Evolutionary conservation across 345 rosid genomes (phyloP), one percentile per base, ranked within the genome.

Genomic region (Cardamine chenopodiifolia): DNA sequence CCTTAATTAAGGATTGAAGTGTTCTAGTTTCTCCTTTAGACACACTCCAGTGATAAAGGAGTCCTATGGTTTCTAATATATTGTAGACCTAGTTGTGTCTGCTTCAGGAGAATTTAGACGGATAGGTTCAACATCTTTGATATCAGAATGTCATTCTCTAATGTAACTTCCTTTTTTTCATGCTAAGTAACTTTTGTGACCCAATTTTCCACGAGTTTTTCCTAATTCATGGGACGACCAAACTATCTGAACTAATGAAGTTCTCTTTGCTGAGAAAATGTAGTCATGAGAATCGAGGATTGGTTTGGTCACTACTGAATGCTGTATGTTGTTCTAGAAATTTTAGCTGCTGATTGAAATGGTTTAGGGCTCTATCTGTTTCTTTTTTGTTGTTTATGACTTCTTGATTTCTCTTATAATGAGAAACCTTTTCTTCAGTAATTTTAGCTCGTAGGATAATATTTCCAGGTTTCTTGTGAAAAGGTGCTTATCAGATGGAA

Each of bases 401-500:
- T 25, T 55, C 18, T 19, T 56, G 28, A 4, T 26, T 17, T 25
- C 37, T 67, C 22, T 52, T 22, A 2, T 35, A 22, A 67, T 37
- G n/a, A 35, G 11, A 53, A 52, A 22, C 35, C 71, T 34, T 35
- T 47, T 47, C 48, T 7, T 20, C 47, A 47, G 58, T 14, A 45
- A 15, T 29, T 11, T 42, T 15, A 71, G 14, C 37, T 58, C 56
- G 1, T 68, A 3, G 34, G 58, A 32, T 39, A 52, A 68, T 68
- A 55, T 65, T 74, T 80, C 61, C 78, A 93, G 97, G 89, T 84
- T 87, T 57, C 62, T 77, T 66, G 82, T 86, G 79, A 85, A 88
- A 76, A 82, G 92, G 82, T 90, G 86, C 76, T 83, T 86, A 53
- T 93, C 97, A 31, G 97, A 86, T 82, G 96, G 98, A 66, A 86